Conservation (phyloP, 2,329 filamentous ascomycete species). For the Colletotrichum sp. region DNA sequence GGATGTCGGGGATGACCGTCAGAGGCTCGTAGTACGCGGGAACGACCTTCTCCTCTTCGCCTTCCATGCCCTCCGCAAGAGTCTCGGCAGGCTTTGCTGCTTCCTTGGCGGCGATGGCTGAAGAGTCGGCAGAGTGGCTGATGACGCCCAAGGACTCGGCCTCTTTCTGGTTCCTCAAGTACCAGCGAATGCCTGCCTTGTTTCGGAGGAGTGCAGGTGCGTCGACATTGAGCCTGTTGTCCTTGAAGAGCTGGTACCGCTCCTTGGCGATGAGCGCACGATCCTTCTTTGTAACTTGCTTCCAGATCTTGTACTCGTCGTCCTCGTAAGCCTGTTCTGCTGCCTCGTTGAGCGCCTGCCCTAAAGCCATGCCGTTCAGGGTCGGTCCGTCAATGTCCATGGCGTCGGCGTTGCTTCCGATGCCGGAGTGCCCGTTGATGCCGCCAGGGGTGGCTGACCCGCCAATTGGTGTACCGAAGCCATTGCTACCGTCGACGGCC, state of each 20-base stretch:
- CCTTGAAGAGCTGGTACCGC: slow-evolving; percentile 84
- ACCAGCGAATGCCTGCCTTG: slow-evolving; percentile 89
- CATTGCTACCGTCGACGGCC: slow-evolving; percentile 78
- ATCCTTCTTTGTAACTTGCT: slow-evolving; percentile 97
- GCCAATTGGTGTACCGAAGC: slow-evolving; percentile 80
- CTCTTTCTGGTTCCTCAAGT: slow-evolving; percentile 79
- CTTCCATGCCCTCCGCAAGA: slow-evolving; percentile 93
- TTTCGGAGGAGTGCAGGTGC: slow-evolving; percentile 85
- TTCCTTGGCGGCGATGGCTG: slow-evolving; percentile 54
- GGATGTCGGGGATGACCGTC: slow-evolving; percentile 84
- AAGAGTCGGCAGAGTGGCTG: slow-evolving; percentile 43
- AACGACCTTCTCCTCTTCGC: slow-evolving; percentile 81
- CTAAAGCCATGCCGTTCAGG: slow-evolving; percentile 68
- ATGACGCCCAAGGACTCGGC: slow-evolving; percentile 56
- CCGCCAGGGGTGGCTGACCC: slow-evolving; percentile 80
- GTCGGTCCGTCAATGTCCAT: slow-evolving; percentile 88
- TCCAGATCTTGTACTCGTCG: slow-evolving; percentile 98
- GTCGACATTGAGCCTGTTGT: slow-evolving; percentile 82
- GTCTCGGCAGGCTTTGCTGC: slow-evolving; percentile 67
- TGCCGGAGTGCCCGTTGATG: slow-evolving; percentile 68
- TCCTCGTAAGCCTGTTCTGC: slow-evolving; percentile 83
- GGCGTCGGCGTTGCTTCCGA: slow-evolving; percentile 77
- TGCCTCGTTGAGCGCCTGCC: slow-evolving; percentile 68
- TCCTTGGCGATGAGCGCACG: slow-evolving; percentile 86
- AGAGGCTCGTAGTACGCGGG: slow-evolving; percentile 95